Conservation (phyloP, 768 basidiomycete species). For the Suillus placidus region DNA sequence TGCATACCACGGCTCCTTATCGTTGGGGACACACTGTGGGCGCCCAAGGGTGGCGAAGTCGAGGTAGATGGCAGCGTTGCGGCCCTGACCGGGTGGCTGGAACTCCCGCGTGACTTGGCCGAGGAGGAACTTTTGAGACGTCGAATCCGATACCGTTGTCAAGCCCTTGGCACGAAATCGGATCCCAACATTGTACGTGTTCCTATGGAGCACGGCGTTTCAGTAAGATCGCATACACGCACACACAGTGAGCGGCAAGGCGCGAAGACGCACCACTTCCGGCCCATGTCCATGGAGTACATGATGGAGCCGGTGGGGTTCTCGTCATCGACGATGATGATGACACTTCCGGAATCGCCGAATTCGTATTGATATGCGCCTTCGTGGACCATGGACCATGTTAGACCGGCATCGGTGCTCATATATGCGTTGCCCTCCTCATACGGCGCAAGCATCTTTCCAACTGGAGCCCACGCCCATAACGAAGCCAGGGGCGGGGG, state of each 20-base stretch:
- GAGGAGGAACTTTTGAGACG: slow-evolving; percentile 93
- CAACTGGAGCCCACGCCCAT: slow-evolving; percentile 97
- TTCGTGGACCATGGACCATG: slow-evolving; percentile 76
- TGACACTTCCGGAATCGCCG: slow-evolving; percentile 82
- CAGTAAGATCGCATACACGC: slow-evolving; percentile 1
- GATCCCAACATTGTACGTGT: slow-evolving; percentile 67
- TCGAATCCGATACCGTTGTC: slow-evolving; percentile 90
- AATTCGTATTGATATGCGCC: slow-evolving; percentile 95
- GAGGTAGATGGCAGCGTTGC: slow-evolving; percentile 73
- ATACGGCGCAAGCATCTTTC: slow-evolving; percentile 66
- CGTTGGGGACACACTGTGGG: slow-evolving; percentile 66
- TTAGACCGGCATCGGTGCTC: slow-evolving; percentile 84
- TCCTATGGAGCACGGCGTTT: slow-evolving; percentile 48
- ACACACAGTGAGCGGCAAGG: slow-evolving; percentile 7
- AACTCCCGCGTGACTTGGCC: slow-evolving; percentile 75
- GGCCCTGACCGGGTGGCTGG: slow-evolving; percentile 50
- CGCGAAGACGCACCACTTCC: slow-evolving; percentile 64
- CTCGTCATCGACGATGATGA: slow-evolving; percentile 86
- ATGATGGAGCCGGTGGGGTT: slow-evolving; percentile 64
- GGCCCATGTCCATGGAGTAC: slow-evolving; percentile 84
- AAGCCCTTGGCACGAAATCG: slow-evolving; percentile 73
- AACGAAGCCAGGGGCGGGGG: slow-evolving; percentile 89
- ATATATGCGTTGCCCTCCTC: slow-evolving; percentile 93
- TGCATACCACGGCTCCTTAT: slow-evolving; percentile 91
- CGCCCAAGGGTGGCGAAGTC: slow-evolving; percentile 77